A percentile compares a stretch with the other conserved stretches of the same genome.
These are phyloP conservation scores for Dittrichia graveolens DNA, from an alignment of 129 eudicot species.

Conservation along the genomic window DNA sequence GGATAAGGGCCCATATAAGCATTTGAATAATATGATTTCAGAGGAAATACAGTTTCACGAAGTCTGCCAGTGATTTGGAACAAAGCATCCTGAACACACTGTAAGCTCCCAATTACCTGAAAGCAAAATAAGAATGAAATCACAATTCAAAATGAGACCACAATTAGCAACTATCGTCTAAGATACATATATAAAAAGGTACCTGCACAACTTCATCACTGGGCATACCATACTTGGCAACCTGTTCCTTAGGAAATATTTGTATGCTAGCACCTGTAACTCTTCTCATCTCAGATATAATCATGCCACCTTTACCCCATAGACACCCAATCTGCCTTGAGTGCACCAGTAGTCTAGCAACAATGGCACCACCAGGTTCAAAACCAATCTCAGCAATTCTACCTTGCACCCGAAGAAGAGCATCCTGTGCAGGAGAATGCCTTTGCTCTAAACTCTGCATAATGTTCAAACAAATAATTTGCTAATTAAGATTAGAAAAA, in stretches of 20 bases:
- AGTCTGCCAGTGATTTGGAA: conserved; percentile 64
- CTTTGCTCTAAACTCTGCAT: conserved; percentile 54
- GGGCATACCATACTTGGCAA: conserved; percentile 43
- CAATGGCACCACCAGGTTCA: conserved; percentile 61
- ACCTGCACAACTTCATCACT: conserved; percentile 74
- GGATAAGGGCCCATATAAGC: conserved; percentile 36
- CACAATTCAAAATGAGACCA: neutral
- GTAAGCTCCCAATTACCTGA: conserved; percentile 57
- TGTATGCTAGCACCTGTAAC: conserved; percentile 63
- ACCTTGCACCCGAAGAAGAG: conserved; percentile 57
- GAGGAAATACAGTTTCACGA: conserved; percentile 50
- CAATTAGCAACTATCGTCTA: neutral
- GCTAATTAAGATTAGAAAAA: neutral
- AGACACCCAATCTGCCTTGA: conserved; percentile 58
- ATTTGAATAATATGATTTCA: conserved; percentile 38
- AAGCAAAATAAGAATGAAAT: conserved; percentile 1
- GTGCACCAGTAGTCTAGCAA: conserved; percentile 64
- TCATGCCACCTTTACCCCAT: conserved; percentile 62
- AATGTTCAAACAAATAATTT: conserved; percentile 1
- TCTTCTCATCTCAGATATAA: conserved; percentile 58
- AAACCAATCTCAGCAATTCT: conserved; percentile 58
- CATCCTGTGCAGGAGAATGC: conserved; percentile 66
- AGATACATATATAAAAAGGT: conserved; percentile 4
- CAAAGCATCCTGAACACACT: conserved; percentile 59
- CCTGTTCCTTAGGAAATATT: conserved; percentile 54